Evolutionary conservation across 768 basidiomycete genomes (phyloP).

Genomic region (Boletus reticuloceps): DNA sequence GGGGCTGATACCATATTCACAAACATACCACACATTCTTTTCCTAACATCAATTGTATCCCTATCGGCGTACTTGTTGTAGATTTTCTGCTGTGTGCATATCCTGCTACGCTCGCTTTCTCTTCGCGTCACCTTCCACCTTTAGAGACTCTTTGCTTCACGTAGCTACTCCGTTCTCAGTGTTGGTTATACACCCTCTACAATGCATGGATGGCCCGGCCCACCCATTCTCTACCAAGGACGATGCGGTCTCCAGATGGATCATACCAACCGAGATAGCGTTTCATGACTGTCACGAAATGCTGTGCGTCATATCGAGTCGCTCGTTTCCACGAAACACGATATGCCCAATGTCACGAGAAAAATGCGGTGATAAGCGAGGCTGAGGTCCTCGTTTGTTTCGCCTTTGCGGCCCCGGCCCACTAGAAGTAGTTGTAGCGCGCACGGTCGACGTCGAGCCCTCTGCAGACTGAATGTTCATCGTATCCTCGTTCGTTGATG

Average conservation of each 20-base stretch:
- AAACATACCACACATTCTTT: slow-evolving; percentile 18
- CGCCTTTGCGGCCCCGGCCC: slow-evolving; percentile 1
- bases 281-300: background rate
- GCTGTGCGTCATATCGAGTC: slow-evolving; percentile 20
- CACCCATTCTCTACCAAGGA: background rate
- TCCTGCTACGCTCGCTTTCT: background rate
- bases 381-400: slow-evolving; percentile 21
- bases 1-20: slow-evolving; percentile 10
- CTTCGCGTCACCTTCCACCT: slow-evolving; percentile 1
- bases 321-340: slow-evolving; percentile 63
- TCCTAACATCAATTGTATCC: slow-evolving; percentile 14
- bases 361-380: slow-evolving; percentile 59
- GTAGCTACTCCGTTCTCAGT: background rate
- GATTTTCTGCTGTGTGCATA: slow-evolving; percentile 1
- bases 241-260: background rate
- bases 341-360: slow-evolving; percentile 63
- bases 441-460: background rate
- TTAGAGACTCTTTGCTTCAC: background rate
- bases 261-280: background rate
- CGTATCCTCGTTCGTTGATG: background rate
- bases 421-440: background rate
- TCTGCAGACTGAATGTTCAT: background rate
- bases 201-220: background rate
- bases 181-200: background rate
- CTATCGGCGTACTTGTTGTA: slow-evolving; percentile 19